Evolutionary conservation across 352 stramenopile species (phyloP).

Genomic region (Phytophthora pseudosyringae): DNA sequence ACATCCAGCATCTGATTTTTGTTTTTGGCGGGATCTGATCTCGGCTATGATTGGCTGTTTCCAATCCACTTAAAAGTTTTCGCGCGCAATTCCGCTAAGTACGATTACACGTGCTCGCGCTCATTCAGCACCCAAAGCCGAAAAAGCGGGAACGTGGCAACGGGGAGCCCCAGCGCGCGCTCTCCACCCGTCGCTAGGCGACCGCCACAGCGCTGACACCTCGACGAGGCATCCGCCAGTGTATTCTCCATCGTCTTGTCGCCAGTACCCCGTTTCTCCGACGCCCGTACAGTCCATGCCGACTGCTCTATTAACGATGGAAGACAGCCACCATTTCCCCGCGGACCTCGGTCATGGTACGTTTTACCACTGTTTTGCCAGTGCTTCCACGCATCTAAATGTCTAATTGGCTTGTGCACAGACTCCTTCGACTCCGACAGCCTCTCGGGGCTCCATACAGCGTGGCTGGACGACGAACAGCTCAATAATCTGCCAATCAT

Average conservation of each 20-base stretch:
- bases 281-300: constrained; percentile 28
- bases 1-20: constrained; percentile 9
- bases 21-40: constrained; percentile 40
- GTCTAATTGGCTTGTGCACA: constrained; percentile 12
- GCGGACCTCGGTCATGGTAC: constrained; percentile 30
- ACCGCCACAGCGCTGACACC: not conserved
- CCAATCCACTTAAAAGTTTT: constrained; percentile 34
- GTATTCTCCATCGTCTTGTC: constrained; percentile 8
- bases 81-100: constrained; percentile 41
- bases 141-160: constrained; percentile 27
- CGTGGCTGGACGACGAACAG: constrained; percentile 62
- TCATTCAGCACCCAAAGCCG: constrained; percentile 8
- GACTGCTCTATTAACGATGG: constrained; percentile 35
- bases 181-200: constrained; percentile 2
- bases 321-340: constrained; percentile 34
- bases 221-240: not conserved
- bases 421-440: constrained; percentile 38
- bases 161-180: not conserved
- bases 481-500: constrained; percentile 40
- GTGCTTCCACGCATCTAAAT: not conserved
- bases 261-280: constrained; percentile 1
- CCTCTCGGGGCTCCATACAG: constrained; percentile 41
- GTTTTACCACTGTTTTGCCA: constrained; percentile 5
- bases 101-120: constrained; percentile 10
- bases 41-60: constrained; percentile 20